phyloP scores from a whole-genome alignment of 208 protist species.

The Chromosphaera perkinsii region DNA sequence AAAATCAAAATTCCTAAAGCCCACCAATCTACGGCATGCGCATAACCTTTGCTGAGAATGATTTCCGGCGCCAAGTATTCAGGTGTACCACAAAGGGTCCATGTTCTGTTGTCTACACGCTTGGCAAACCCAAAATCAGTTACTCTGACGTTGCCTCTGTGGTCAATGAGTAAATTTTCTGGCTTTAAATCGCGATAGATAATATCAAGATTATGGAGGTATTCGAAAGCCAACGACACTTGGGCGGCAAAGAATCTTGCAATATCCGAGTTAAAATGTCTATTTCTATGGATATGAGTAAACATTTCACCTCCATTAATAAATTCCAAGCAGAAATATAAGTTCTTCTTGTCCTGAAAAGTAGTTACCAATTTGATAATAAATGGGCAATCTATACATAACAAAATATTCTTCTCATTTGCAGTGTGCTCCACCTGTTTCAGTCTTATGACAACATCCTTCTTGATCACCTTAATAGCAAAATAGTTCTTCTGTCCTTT shows the following conservation, averaged over 20 bases:
- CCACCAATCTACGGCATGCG: slow-evolving; percentile 45
- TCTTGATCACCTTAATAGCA: slow-evolving; percentile 39
- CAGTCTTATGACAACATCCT: slow-evolving; percentile 36
- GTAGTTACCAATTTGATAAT: slow-evolving; percentile 56
- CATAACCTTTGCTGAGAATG: slow-evolving; percentile 39
- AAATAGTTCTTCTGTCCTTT: slow-evolving; percentile 17
- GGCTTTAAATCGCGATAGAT: slow-evolving; percentile 75
- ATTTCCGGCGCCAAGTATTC: slow-evolving; percentile 61
- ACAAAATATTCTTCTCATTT: slow-evolving; percentile 48
- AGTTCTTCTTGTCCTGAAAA: slow-evolving; percentile 46
- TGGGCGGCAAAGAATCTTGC: slow-evolving; percentile 66
- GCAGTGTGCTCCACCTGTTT: slow-evolving; percentile 44
- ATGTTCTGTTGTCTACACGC: slow-evolving; percentile 34
- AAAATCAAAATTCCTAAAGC: slow-evolving; percentile 36
- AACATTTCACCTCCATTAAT: slow-evolving; percentile 78
- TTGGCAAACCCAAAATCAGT: slow-evolving; percentile 67
- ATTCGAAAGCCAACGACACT: slow-evolving; percentile 62
- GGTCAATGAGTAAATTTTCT: slow-evolving; percentile 75
- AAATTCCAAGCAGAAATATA: slow-evolving; percentile 75
- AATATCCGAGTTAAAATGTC: slow-evolving; percentile 19
- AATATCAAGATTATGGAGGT: slow-evolving; percentile 43
- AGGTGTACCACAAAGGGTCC: slow-evolving; percentile 54
- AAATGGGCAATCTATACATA: slow-evolving; percentile 58
- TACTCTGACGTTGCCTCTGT: slow-evolving; percentile 73
- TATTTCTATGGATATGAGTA: slow-evolving; percentile 53